phyloP scores from a whole-genome alignment of 495 filamentous ascomycete species.

The Tuber aestivum region DNA sequence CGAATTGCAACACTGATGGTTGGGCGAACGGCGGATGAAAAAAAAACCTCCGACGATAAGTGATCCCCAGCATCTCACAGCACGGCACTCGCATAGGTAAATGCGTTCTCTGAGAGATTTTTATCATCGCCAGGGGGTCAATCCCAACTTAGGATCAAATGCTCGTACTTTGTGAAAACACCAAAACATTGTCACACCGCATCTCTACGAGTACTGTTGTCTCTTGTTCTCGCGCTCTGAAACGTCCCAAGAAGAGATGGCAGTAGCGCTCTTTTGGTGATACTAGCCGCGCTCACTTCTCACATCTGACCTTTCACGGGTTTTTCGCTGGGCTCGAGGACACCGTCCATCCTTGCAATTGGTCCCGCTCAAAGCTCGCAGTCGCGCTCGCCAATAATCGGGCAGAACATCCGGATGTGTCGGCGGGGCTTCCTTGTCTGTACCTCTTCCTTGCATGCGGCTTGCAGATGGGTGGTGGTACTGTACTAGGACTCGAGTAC shows the following conservation, averaged over 20 bases:
- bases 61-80: background rate
- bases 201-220: background rate
- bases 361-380: background rate
- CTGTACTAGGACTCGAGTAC: no score
- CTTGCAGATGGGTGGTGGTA: slow-evolving; percentile 20
- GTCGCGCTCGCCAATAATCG: slow-evolving; percentile 16
- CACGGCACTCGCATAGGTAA: background rate
- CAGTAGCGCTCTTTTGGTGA: background rate
- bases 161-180: background rate
- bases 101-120: background rate
- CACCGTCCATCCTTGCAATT: slow-evolving; percentile 17
- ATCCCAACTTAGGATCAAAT: background rate
- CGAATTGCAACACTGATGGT: background rate
- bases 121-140: background rate
- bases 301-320: slow-evolving; percentile 22
- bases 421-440: slow-evolving; percentile 12
- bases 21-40: background rate
- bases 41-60: background rate
- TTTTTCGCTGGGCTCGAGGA: slow-evolving; percentile 8
- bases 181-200: background rate
- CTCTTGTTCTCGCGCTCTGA: slow-evolving; percentile 8
- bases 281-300: slow-evolving; percentile 31
- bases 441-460: slow-evolving; percentile 11
- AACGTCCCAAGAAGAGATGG: slow-evolving; percentile 11
- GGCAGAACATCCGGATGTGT: slow-evolving; percentile 19